These are phyloP conservation scores for Exophiala viscosa DNA, from an alignment of 2,329 filamentous ascomycete species.

Conservation along the genomic window DNA sequence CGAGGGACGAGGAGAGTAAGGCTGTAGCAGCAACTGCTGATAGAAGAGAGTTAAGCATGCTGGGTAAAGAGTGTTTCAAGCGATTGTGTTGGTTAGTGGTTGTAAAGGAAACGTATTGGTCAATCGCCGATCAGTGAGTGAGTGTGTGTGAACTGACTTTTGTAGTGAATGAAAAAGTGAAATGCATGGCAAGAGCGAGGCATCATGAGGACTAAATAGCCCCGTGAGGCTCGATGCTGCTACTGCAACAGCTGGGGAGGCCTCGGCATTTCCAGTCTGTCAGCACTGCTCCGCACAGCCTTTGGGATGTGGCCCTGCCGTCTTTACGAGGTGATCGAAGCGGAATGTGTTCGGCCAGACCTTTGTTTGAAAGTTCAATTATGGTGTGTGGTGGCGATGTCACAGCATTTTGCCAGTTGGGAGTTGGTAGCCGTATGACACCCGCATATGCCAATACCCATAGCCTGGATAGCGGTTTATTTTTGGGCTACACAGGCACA, in stretches of 20 bases:
- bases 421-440: too few species aligned
- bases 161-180: background rate
- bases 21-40: constrained; percentile 17
- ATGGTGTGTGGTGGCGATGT: too few species aligned
- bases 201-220: constrained; percentile 1
- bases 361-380: too few species aligned
- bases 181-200: background rate
- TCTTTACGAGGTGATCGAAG: too few species aligned
- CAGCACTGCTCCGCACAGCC: background rate
- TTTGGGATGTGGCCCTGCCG: too few species aligned
- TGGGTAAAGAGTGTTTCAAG: constrained; percentile 5
- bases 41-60: constrained; percentile 20
- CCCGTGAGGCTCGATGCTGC: background rate
- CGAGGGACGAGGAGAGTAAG: constrained; percentile 7
- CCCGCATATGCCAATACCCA: background rate
- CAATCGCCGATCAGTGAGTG: background rate
- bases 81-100: background rate
- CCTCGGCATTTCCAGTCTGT: too few species aligned
- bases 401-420: too few species aligned
- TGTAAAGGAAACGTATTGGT: background rate
- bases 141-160: background rate
- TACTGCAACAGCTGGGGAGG: background rate
- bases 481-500: background rate
- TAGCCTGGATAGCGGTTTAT: background rate
- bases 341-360: too few species aligned